phyloP scores from a whole-genome alignment of 768 basidiomycete genomes.

The Rossbeevera mucosa region DNA sequence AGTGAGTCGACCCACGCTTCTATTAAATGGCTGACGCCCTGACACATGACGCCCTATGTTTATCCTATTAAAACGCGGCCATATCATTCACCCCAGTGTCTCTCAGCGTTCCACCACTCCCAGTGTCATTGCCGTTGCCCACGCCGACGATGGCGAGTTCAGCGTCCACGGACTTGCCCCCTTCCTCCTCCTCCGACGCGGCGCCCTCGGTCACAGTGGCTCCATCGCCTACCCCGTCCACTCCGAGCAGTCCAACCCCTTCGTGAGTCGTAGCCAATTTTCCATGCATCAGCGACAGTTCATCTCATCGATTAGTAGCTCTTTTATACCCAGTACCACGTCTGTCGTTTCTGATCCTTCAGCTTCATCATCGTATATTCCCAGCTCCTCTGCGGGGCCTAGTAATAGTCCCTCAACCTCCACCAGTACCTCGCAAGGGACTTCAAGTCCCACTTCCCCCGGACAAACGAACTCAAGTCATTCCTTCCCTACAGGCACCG shows the following conservation, averaged over 20 bases:
- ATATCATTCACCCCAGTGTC: not conserved
- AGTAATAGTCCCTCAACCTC: not conserved
- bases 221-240: not conserved
- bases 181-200: not conserved
- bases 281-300: not conserved
- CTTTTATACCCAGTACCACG: not conserved
- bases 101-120: not conserved
- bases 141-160: not conserved
- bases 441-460: not conserved
- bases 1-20: not conserved
- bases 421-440: not conserved
- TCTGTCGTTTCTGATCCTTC: slow-evolving; percentile 1
- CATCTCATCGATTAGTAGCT: not conserved
- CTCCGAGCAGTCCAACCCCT: not conserved
- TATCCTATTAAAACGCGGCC: not conserved
- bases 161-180: not conserved
- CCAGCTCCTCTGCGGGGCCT: not conserved
- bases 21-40: not conserved
- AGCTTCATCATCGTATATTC: not conserved
- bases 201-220: not conserved
- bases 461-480: slow-evolving; percentile 40
- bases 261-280: slow-evolving; percentile 2
- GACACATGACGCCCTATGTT: not conserved
- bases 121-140: not conserved
- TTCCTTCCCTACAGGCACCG: slow-evolving; percentile 34